Percentiles rank a stretch among this genome's conserved stretches.
These are phyloP conservation scores for Ceratobasidium sp. DNA, from an alignment of 1,284 basidiomycete genomes.

Conservation along the genomic window DNA sequence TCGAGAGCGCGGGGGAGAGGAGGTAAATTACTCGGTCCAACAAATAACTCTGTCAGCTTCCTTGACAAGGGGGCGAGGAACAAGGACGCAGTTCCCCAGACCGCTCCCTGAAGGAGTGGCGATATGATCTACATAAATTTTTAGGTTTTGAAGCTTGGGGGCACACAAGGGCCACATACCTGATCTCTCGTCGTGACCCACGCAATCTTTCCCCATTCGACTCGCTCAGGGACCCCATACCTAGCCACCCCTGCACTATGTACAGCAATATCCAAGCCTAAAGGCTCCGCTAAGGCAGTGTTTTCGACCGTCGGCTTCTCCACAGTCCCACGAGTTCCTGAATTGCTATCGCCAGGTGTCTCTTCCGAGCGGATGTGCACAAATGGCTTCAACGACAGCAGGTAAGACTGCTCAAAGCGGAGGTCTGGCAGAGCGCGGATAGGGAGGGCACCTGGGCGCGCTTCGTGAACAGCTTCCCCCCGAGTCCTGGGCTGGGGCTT, in stretches of 20 bases:
- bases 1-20: neutral
- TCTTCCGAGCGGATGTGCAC: constrained; percentile 33
- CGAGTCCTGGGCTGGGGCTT: constrained; percentile 37
- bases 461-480: constrained; percentile 44
- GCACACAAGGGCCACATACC: constrained; percentile 13
- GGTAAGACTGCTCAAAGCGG: constrained; percentile 48
- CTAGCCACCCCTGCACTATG: constrained; percentile 31
- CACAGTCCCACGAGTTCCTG: constrained; percentile 13
- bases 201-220: constrained; percentile 46
- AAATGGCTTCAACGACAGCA: constrained; percentile 47
- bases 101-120: constrained; percentile 46
- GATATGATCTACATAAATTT: constrained; percentile 34
- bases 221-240: constrained; percentile 43
- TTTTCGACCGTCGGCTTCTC: constrained; percentile 28
- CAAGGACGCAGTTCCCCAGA: constrained; percentile 45
- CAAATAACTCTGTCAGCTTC: constrained; percentile 31
- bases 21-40: constrained; percentile 26
- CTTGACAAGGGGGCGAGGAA: constrained; percentile 41
- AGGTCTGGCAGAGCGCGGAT: constrained; percentile 46
- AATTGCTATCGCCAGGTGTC: neutral
- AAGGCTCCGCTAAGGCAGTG: constrained; percentile 29
- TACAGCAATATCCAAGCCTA: constrained; percentile 36
- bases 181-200: constrained; percentile 49
- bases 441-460: neutral
- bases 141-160: neutral